phyloP scores from a whole-genome alignment of 805 yeast species.

The Candida glaebosa region DNA sequence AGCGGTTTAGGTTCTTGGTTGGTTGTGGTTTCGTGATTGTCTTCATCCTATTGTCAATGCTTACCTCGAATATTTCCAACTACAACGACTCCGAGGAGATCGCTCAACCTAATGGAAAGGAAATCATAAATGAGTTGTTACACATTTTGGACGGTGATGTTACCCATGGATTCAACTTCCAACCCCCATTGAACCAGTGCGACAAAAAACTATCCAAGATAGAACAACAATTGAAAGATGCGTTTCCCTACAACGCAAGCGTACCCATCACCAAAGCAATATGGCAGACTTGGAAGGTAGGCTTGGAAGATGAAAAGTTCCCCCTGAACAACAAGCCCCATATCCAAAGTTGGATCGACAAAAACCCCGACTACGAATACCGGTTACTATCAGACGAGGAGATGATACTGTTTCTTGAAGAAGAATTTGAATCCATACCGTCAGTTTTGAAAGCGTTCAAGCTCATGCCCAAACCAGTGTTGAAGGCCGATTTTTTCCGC shows the following conservation, averaged over 20 bases:
- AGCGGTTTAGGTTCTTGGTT: neutral
- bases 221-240: neutral
- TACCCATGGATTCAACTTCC: neutral
- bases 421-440: conserved; percentile 68
- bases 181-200: neutral
- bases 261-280: conserved; percentile 70
- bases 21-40: too few species aligned
- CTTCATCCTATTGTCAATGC: too few species aligned
- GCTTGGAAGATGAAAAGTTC: conserved; percentile 56
- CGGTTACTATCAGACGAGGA: conserved; percentile 72
- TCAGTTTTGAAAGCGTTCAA: conserved; percentile 72
- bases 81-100: neutral
- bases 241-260: conserved; percentile 64
- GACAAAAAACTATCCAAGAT: neutral
- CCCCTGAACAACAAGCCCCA: conserved; percentile 54
- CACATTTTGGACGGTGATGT: neutral
- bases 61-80: too few species aligned
- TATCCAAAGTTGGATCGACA: conserved; percentile 63
- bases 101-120: neutral
- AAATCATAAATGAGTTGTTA: neutral
- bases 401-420: conserved; percentile 56
- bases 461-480: conserved; percentile 71
- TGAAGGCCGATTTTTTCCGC: conserved; percentile 92
- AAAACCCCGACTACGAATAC: conserved; percentile 77
- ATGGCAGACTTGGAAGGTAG: conserved; percentile 81